These are phyloP conservation scores for Hippophae tibetana DNA, from an alignment of 306 rosid genomes.

Conservation along the genomic window DNA sequence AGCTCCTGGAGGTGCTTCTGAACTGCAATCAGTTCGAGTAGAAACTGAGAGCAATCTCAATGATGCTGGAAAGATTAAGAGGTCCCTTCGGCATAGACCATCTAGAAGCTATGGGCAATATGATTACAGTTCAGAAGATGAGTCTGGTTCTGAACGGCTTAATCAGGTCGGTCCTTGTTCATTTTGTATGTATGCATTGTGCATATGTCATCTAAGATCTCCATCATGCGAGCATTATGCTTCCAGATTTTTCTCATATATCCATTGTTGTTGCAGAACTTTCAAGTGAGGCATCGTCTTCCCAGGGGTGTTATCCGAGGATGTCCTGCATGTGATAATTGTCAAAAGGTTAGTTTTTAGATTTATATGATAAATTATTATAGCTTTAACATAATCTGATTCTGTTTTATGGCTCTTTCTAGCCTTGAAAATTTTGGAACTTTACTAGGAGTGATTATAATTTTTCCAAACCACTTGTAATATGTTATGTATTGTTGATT, in stretches of 20 bases:
- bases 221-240: constrained; percentile 9
- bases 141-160: constrained; percentile 48
- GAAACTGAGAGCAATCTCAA: constrained; percentile 31
- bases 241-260: constrained; percentile 25
- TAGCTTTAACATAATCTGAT: too few species aligned
- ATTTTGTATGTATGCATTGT: constrained; percentile 11
- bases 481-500: too few species aligned
- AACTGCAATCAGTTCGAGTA: constrained; percentile 41
- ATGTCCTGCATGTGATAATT: constrained; percentile 69
- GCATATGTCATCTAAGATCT: background rate
- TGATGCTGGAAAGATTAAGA: constrained; percentile 45
- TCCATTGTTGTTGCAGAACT: constrained; percentile 48
- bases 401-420: too few species aligned
- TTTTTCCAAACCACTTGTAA: too few species aligned
- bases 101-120: constrained; percentile 51
- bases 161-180: constrained; percentile 52
- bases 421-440: too few species aligned
- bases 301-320: constrained; percentile 89
- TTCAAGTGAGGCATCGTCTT: constrained; percentile 38
- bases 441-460: too few species aligned
- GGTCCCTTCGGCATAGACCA: constrained; percentile 63
- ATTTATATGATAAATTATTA: too few species aligned
- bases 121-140: constrained; percentile 49
- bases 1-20: constrained; percentile 37
- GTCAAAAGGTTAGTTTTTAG: constrained; percentile 64